Conservation (phyloP, 306 rosid genomes). For the Vicia villosa region DNA sequence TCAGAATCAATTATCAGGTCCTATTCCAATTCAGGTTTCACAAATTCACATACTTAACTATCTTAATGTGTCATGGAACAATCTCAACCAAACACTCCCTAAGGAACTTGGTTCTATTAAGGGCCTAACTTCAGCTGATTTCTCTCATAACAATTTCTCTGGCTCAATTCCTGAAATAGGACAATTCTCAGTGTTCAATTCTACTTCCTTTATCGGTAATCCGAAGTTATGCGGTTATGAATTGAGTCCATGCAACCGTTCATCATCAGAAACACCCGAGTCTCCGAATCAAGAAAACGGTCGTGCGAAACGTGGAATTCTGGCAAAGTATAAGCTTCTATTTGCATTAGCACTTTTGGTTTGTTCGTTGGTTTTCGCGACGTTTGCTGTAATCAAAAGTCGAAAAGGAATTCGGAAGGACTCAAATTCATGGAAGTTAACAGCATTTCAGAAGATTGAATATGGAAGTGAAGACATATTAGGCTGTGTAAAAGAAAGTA, state of each 20-base stretch:
- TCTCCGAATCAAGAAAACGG: conserved; percentile 29
- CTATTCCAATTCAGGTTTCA: conserved; percentile 68
- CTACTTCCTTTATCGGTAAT: conserved; percentile 69
- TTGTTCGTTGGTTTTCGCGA: conserved; percentile 73
- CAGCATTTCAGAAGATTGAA: conserved; percentile 76
- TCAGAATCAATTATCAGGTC: conserved; percentile 82
- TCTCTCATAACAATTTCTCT: conserved; percentile 78
- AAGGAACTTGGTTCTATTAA: conserved; percentile 67
- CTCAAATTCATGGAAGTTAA: conserved; percentile 73
- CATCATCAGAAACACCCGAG: conserved; percentile 39
- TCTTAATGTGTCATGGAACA: conserved; percentile 87
- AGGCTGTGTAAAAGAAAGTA: conserved; percentile 76
- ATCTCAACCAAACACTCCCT: conserved; percentile 67
- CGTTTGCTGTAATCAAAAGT: conserved; percentile 64
- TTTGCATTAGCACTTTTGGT: conserved; percentile 69
- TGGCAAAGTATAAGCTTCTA: conserved; percentile 66
- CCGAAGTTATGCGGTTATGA: conserved; percentile 75
- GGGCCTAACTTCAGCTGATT: conserved; percentile 83
- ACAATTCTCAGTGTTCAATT: conserved; percentile 66
- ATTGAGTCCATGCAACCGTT: conserved; percentile 53
- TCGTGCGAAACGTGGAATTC: conserved; percentile 43
- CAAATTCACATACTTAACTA: conserved; percentile 73
- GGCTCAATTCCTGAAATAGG: conserved; percentile 77
- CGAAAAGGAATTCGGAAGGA: conserved; percentile 54
- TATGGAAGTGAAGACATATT: conserved; percentile 72